Base-by-base conservation (phyloP, 192 early-diverging fungal species). In the Obelidium mucronatum region DNA sequence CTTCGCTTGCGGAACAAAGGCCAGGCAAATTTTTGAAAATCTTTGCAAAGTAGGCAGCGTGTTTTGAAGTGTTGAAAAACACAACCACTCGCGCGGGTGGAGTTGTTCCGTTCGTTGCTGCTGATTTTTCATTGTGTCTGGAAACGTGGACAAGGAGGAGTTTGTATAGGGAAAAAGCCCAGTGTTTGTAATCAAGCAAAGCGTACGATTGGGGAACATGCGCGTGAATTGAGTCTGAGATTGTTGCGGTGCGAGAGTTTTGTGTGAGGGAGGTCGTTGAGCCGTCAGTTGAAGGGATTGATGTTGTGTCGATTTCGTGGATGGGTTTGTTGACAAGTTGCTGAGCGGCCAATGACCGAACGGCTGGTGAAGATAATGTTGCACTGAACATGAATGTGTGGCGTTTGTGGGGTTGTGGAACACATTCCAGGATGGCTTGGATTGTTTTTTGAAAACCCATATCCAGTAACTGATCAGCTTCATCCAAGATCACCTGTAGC, bases 321-420 rank as follows among this genome's bases (percentile, higher is more conserved):
- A 72, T 33, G 2, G 69, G 69, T 40, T 59, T 55, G 56, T 72
- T 72, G 54, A 72, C 69, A 37, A 72, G 69, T 40, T 72, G 69
- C 4, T 54, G 15, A 22, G 52, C 30, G 31, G 69, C 69, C 53
- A 72, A 28, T 13, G 30, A 4, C 3, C 69, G 51, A 34, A 72
- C 54, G 22, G 69, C 19, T 2, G 51, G 53, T n/a, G 30, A 35
- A 4, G 92, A 91, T 13, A 98, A 83, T 5, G 97, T 99, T 22
- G 97, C 97, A 2, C 95, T 97, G 80, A 97, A 97, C 77, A 99
- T 90, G 77, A 95, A 88, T 1, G 95, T 97, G 79, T 95, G 91
- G 53, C 96, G 91, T 11, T 93, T 71, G 39, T 76, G 26, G 17
- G 69, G 69, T 26, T 73, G 76, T 3, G 96, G 93, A 22, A 94